A percentile compares a stretch with the other conserved stretches of the same genome.
These are phyloP conservation scores for Amanita jacksonii DNA, from an alignment of 768 basidiomycete species.

Conservation along the genomic window DNA sequence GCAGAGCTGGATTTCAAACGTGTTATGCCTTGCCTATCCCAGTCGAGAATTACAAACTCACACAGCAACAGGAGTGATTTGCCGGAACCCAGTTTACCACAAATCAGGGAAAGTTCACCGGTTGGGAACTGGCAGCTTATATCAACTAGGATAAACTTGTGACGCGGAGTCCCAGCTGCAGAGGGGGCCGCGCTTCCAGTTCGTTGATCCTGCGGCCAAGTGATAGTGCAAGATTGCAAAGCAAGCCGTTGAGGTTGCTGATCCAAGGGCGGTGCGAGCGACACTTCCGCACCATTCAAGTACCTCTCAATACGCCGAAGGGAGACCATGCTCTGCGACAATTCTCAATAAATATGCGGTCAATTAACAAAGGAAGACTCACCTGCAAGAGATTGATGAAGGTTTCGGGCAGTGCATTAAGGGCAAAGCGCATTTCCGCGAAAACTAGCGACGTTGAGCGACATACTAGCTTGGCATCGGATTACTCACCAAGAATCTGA, in stretches of 20 bases:
- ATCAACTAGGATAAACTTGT: conserved; percentile 77
- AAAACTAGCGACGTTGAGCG: conserved; percentile 44
- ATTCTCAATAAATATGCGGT: neutral
- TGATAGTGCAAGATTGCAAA: conserved; percentile 78
- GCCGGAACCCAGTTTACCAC: conserved; percentile 84
- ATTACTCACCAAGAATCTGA: conserved; percentile 4
- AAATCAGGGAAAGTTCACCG: conserved; percentile 74
- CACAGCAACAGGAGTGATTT: conserved; percentile 73
- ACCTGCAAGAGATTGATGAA: conserved; percentile 87
- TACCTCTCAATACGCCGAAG: conserved; percentile 89
- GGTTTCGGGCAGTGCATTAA: conserved; percentile 84
- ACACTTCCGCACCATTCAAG: conserved; percentile 64
- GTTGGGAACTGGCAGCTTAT: conserved; percentile 68
- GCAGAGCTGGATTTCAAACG: conserved; percentile 38
- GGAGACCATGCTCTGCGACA: conserved; percentile 61
- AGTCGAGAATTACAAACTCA: neutral
- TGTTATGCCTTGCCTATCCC: neutral
- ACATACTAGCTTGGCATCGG: neutral
- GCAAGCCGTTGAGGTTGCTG: conserved; percentile 53
- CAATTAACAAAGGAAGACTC: conserved; percentile 2
- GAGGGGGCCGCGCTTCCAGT: conserved; percentile 40
- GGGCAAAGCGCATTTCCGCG: conserved; percentile 57
- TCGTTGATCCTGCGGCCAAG: conserved; percentile 78
- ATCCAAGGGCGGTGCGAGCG: conserved; percentile 45
- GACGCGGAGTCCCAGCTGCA: conserved; percentile 36